Conservation (phyloP, 257 asterid genomes). For the Nicotiana sylvestris region DNA sequence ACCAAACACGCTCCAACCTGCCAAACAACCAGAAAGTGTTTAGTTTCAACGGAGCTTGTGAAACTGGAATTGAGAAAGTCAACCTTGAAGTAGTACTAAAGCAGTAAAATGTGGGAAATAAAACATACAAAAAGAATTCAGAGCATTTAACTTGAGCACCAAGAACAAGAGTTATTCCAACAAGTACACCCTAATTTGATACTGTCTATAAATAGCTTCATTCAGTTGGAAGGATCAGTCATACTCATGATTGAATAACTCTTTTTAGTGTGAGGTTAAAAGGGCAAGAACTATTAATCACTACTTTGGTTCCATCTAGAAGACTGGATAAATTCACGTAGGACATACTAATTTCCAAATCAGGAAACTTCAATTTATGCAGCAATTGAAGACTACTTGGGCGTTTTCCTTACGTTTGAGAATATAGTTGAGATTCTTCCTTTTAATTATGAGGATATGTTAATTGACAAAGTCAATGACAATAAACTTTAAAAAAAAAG, state of each 20-base stretch:
- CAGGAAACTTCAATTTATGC: not conserved
- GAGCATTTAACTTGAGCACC: not conserved
- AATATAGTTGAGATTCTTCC: not conserved
- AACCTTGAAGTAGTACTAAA: not conserved
- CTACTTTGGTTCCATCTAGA: not conserved
- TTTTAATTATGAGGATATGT: not conserved
- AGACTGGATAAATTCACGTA: not conserved
- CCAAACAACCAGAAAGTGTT: slow-evolving; percentile 4
- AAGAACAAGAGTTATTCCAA: not conserved
- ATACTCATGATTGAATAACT: not conserved
- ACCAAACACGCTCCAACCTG: slow-evolving; percentile 98
- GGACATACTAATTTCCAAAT: not conserved
- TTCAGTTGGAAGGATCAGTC: not conserved
- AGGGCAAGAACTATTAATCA: not conserved
- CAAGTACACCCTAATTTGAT: not conserved
- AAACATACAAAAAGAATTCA: not conserved
- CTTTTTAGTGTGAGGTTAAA: not conserved
- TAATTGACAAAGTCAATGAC: not conserved
- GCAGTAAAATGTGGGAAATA: not conserved
- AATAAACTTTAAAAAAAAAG: not conserved
- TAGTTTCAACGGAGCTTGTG: not conserved
- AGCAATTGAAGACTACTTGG: not conserved
- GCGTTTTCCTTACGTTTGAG: not conserved
- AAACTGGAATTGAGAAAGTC: not conserved
- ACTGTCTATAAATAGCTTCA: not conserved